These are phyloP conservation scores for Sordariomycetes sp. DNA, from an alignment of 2,329 filamentous ascomycete genomes.

Conservation along the genomic window DNA sequence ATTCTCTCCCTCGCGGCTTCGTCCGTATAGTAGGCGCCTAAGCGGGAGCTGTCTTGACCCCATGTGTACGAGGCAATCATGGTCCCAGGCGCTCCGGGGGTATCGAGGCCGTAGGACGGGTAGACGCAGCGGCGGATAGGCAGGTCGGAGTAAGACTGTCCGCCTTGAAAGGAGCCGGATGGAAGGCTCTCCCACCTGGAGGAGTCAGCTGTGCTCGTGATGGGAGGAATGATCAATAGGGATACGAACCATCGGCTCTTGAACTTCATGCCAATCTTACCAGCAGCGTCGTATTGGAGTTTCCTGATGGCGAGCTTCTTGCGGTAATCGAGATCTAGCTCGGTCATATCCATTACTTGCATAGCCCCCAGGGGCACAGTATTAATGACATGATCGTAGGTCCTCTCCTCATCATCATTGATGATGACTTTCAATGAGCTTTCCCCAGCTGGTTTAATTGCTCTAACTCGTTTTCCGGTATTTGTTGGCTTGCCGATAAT, in stretches of 20 bases:
- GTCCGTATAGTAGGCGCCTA: constrained; percentile 12
- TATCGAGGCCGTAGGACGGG: constrained; percentile 17
- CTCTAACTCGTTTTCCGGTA: not conserved
- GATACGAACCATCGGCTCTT: constrained; percentile 14
- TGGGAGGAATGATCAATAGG: no score
- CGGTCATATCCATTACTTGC: constrained; percentile 13
- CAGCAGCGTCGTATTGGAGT: constrained; percentile 17
- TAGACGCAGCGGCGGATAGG: constrained; percentile 20
- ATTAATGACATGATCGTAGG: constrained; percentile 10
- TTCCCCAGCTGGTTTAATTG: constrained; percentile 5
- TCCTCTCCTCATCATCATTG: constrained; percentile 8
- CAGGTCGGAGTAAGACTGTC: constrained; percentile 16
- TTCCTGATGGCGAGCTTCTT: constrained; percentile 18
- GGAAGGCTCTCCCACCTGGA: constrained; percentile 11
- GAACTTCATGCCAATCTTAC: constrained; percentile 22
- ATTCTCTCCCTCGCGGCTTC: constrained; percentile 7
- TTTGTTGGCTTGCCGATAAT: not conserved
- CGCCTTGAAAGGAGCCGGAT: constrained; percentile 12
- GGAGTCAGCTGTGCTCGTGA: no score
- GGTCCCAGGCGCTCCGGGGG: constrained; percentile 9
- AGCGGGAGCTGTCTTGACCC: constrained; percentile 14
- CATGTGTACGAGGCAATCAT: constrained; percentile 15
- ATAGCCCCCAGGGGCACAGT: constrained; percentile 15
- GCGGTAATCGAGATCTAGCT: constrained; percentile 15
- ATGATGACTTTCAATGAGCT: constrained; percentile 12